phyloP scores from a whole-genome alignment of 345 rosid genomes.

The Cochlearia excelsa region DNA sequence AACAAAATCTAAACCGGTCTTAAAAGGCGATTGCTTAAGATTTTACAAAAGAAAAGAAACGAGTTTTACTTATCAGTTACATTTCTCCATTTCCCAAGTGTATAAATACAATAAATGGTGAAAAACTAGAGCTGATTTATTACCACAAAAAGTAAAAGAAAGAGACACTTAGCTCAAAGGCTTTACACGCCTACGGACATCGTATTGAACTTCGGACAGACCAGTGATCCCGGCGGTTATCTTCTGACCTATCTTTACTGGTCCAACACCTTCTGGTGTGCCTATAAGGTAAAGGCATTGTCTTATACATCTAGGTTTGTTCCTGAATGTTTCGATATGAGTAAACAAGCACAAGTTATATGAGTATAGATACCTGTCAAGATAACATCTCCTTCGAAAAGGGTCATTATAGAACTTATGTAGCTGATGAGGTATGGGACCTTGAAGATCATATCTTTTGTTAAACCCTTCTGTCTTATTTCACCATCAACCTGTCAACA shows the following conservation, averaged over 20 bases:
- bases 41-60: no score
- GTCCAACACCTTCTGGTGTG: slow-evolving; percentile 90
- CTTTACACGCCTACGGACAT: slow-evolving; percentile 51
- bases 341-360: neutral
- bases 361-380: slow-evolving; percentile 60
- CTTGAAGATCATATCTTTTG: slow-evolving; percentile 90
- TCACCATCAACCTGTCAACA: slow-evolving; percentile 74
- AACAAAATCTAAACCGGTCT: no score
- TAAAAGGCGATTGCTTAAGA: no score
- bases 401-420: slow-evolving; percentile 90
- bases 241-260: slow-evolving; percentile 78
- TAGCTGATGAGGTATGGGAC: slow-evolving; percentile 84
- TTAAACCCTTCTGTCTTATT: slow-evolving; percentile 72
- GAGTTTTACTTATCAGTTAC: no score
- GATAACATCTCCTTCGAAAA: slow-evolving; percentile 87
- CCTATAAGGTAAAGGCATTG: slow-evolving; percentile 44
- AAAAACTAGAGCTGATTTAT: no score
- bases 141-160: neutral
- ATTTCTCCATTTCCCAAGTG: no score
- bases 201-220: slow-evolving; percentile 56
- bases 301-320: neutral
- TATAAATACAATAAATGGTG: no score
- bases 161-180: slow-evolving; percentile 31
- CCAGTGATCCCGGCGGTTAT: slow-evolving; percentile 87
- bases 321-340: neutral